These are phyloP conservation scores for Hyphopichia fennica DNA, from an alignment of 1,139 yeast genomes.

Conservation along the genomic window DNA sequence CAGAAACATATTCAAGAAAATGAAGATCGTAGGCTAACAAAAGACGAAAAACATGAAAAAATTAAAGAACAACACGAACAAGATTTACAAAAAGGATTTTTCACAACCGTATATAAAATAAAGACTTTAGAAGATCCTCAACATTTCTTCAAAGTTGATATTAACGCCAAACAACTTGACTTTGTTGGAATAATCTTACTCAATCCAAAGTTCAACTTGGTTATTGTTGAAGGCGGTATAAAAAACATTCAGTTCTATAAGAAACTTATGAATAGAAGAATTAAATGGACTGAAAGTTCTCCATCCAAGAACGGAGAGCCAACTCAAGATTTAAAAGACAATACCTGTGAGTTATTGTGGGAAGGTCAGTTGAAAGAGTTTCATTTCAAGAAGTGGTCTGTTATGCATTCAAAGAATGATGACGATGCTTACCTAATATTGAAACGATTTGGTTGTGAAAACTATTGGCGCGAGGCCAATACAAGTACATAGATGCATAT, in stretches of 20 bases:
- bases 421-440: slow-evolving; percentile 56
- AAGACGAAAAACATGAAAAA: slow-evolving; percentile 57
- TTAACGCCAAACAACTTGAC: slow-evolving; percentile 72
- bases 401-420: slow-evolving; percentile 49
- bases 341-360: slow-evolving; percentile 66
- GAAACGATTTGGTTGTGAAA: slow-evolving; percentile 50
- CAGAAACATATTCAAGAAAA: slow-evolving; percentile 63
- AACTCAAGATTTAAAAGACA: slow-evolving; percentile 38
- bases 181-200: slow-evolving; percentile 57
- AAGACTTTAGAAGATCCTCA: slow-evolving; percentile 58
- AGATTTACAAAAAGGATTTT: slow-evolving; percentile 48
- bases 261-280: slow-evolving; percentile 59
- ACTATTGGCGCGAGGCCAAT: slow-evolving; percentile 58
- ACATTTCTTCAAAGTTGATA: slow-evolving; percentile 71
- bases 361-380: slow-evolving; percentile 63
- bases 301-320: slow-evolving; percentile 15
- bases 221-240: slow-evolving; percentile 73
- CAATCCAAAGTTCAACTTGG: slow-evolving; percentile 50
- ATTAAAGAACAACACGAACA: slow-evolving; percentile 45
- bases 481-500: too few species aligned
- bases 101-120: slow-evolving; percentile 61
- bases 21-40: slow-evolving; percentile 58
- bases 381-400: slow-evolving; percentile 63
- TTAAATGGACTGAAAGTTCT: slow-evolving; percentile 64
- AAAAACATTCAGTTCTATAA: slow-evolving; percentile 62